Conservation (phyloP, 2,329 filamentous ascomycete genomes). For the Metarhizium humberi region DNA sequence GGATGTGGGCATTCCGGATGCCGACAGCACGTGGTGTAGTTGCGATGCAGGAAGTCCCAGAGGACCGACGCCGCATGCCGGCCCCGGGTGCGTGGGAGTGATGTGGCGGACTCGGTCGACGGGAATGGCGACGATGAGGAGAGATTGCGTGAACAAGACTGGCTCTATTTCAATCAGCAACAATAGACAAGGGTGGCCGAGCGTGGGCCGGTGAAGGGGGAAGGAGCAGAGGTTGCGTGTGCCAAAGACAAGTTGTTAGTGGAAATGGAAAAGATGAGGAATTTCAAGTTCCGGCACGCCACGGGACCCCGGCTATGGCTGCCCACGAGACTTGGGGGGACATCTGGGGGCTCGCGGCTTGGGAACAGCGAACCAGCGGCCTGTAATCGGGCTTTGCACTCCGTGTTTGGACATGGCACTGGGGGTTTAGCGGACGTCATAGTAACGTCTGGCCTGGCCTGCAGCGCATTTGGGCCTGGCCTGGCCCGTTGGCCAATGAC, state of each 20-base stretch:
- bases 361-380: too few relatives aligned
- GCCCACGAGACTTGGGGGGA: not conserved
- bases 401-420: too few relatives aligned
- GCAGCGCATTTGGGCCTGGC: too few relatives aligned
- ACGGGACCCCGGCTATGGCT: conserved; percentile 1
- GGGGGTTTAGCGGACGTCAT: too few relatives aligned
- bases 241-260: not conserved
- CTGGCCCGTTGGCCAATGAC: too few relatives aligned
- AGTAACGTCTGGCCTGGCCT: too few relatives aligned
- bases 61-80: conserved; percentile 11
- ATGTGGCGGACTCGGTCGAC: not conserved
- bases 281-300: conserved; percentile 1
- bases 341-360: not conserved
- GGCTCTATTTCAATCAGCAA: not conserved
- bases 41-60: conserved; percentile 8
- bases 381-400: too few relatives aligned
- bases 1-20: conserved; percentile 43
- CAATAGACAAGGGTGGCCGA: not conserved
- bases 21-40: conserved; percentile 2
- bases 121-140: not conserved
- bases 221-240: not conserved
- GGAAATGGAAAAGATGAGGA: not conserved
- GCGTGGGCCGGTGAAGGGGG: not conserved
- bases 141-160: not conserved
- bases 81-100: not conserved